Evolutionary conservation across 306 rosid genomes (phyloP).

Genomic region (Vigna trinervia): DNA sequence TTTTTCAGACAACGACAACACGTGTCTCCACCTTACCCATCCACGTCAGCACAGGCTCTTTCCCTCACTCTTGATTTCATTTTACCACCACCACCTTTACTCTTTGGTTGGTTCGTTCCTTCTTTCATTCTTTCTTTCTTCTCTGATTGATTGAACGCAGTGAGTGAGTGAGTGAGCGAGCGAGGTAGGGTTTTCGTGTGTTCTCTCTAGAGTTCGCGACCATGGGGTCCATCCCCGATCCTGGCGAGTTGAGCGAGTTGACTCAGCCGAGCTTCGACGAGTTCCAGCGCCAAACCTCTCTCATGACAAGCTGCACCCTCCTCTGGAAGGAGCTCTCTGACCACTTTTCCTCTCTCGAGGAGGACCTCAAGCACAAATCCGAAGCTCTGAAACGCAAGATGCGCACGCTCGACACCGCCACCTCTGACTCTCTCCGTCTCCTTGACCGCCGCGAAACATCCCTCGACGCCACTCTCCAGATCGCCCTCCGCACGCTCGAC

Average conservation of each 20-base stretch:
- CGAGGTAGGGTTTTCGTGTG: conserved; percentile 35
- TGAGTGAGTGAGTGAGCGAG: neutral
- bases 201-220: neutral
- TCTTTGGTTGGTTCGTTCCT: neutral
- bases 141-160: conserved; percentile 31
- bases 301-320: conserved; percentile 94
- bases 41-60: conserved; percentile 57
- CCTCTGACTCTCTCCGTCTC: conserved; percentile 66
- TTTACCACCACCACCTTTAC: conserved; percentile 38
- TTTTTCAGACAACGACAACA: conserved; percentile 45
- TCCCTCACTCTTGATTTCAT: conserved; percentile 3
- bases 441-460: conserved; percentile 85
- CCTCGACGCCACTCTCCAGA: conserved; percentile 70
- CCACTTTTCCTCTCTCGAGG: conserved; percentile 82
- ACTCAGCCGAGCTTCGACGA: conserved; percentile 86
- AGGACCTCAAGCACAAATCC: conserved; percentile 74
- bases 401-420: conserved; percentile 61
- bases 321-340: conserved; percentile 98
- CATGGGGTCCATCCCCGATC: conserved; percentile 99
- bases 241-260: conserved; percentile 90
- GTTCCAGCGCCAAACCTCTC: conserved; percentile 92
- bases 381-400: conserved; percentile 74
- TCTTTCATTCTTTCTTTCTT: neutral
- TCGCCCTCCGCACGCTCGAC: conserved; percentile 76
- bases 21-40: conserved; percentile 52